A percentile compares a stretch with the other conserved stretches of the same genome.
These are phyloP conservation scores for Alternaria sp. DNA, from an alignment of 2,329 filamentous ascomycete species.

Conservation along the genomic window DNA sequence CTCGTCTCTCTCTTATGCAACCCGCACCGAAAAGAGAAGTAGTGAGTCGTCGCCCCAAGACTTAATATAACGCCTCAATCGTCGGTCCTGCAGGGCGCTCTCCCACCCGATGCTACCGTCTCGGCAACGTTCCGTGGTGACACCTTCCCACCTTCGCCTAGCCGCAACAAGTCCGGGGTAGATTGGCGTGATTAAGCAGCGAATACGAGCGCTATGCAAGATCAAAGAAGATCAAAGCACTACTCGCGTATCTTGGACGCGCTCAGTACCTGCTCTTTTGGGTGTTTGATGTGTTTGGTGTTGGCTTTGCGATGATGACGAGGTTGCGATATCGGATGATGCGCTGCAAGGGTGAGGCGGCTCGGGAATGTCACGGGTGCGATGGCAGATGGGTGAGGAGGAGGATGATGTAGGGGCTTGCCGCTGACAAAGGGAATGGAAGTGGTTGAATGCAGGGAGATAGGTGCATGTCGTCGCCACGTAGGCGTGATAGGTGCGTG, in stretches of 20 bases:
- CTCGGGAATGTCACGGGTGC: background rate
- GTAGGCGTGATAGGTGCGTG: background rate
- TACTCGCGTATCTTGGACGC: slow-evolving; percentile 20
- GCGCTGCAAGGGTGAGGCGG: background rate
- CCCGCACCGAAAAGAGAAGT: background rate
- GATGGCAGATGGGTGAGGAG: background rate
- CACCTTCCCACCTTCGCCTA: slow-evolving; percentile 43
- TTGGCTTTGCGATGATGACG: background rate
- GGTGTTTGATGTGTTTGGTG: background rate
- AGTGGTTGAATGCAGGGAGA: background rate
- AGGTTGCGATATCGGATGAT: slow-evolving; percentile 27
- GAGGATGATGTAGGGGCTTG: background rate
- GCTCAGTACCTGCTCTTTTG: slow-evolving; percentile 21
- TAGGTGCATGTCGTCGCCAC: background rate
- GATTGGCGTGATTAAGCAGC: slow-evolving; percentile 16
- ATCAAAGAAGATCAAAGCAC: slow-evolving; percentile 21
- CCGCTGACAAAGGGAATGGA: background rate
- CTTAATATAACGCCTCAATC: background rate
- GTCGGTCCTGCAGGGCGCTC: background rate
- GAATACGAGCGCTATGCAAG: slow-evolving; percentile 24
- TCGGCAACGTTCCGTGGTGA: slow-evolving; percentile 25
- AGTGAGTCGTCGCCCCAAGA: background rate
- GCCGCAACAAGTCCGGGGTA: slow-evolving; percentile 7
- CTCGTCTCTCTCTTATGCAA: background rate
- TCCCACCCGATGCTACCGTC: slow-evolving; percentile 2